Base-by-base conservation (phyloP, 1,139 yeast species). In the Pneumocystis sp. region DNA sequence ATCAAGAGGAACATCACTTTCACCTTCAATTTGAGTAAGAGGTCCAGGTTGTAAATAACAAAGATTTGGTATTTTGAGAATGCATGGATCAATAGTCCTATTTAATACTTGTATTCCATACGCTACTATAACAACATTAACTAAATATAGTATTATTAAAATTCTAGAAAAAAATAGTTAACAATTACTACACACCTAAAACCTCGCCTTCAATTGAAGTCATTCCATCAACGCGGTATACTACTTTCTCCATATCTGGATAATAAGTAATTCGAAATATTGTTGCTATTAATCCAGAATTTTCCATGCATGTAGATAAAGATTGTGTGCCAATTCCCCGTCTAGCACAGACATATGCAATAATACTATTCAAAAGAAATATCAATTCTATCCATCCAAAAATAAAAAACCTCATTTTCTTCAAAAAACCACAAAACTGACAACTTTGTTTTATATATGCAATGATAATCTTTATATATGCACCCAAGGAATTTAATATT, bases 1-100 rank as follows among this genome's bases (percentile, higher is more conserved):
- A 63, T 76, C 75, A 10, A 72, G 68, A 10, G 63, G 63, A 39
- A 91, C 72, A 12, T 50, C 57, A 15, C 73, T 68, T 71, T 85
- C 82, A 45, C 81, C 76, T 62, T 87, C 81, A 65, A 78, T 74
- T 63, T 90, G 80, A 70, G 88, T 95, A 71, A 93, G 83, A 76
- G 91, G 91, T 60, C 98, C 97, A 2, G 96, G 83, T 35, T 85
- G 75, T 69, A 93, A 80, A 7, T 97, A 98, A 78, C 98, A 95
- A 60, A 86, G 74, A 69, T 84, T 81, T 61, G 81, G 79, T 12
- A 75, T 71, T 67, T 81, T 80, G 65, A 78, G 77, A 65, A 79
- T 76, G 79, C 98, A 93, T 62, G 90, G 81, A 64, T 84, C 77
- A 63, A 91, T 72, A 37, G 81, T 77, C 70, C 79, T 79, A 65